These are phyloP conservation scores for Martensiomyces pterosporus DNA, from an alignment of 192 early-diverging fungal species.

Conservation along the genomic window DNA sequence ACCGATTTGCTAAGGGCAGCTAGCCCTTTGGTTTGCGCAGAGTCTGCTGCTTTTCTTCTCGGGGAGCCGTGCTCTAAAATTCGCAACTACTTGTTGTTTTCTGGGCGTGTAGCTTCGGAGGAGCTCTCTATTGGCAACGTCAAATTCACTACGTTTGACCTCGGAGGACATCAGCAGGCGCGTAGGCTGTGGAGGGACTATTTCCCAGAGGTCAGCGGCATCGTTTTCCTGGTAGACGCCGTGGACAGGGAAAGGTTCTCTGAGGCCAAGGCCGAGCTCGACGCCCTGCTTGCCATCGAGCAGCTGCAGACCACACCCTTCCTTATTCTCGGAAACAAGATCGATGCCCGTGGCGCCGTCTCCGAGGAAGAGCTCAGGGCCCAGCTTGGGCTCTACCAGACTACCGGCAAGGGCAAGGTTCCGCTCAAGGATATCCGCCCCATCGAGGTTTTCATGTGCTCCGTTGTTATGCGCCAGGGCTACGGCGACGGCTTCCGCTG, in stretches of 20 bases:
- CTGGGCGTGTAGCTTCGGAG: slow-evolving; percentile 61
- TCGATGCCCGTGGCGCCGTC: slow-evolving; percentile 89
- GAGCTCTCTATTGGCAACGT: slow-evolving; percentile 97
- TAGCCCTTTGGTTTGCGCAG: too few species aligned
- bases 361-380: slow-evolving; percentile 88
- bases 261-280: slow-evolving; percentile 93
- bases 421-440: slow-evolving; percentile 89
- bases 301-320: slow-evolving; percentile 90
- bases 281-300: slow-evolving; percentile 90
- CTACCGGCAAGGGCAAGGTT: slow-evolving; percentile 97
- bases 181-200: slow-evolving; percentile 99
- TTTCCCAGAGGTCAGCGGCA: slow-evolving; percentile 96
- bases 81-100: too few species aligned
- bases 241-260: slow-evolving; percentile 79
- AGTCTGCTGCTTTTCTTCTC: too few species aligned
- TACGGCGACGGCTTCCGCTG: slow-evolving; percentile 95
- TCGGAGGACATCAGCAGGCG: slow-evolving; percentile 95
- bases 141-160: slow-evolving; percentile 96
- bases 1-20: too few species aligned
- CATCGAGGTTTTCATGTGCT: slow-evolving; percentile 99
- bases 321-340: slow-evolving; percentile 98
- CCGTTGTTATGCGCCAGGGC: slow-evolving; percentile 95
- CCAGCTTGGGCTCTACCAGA: slow-evolving; percentile 90
- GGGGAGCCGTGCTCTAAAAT: too few species aligned
- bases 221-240: slow-evolving; percentile 96